Evolutionary conservation across 176 grass and related monocot species (phyloP).

Genomic region (Aechmea fasciata): DNA sequence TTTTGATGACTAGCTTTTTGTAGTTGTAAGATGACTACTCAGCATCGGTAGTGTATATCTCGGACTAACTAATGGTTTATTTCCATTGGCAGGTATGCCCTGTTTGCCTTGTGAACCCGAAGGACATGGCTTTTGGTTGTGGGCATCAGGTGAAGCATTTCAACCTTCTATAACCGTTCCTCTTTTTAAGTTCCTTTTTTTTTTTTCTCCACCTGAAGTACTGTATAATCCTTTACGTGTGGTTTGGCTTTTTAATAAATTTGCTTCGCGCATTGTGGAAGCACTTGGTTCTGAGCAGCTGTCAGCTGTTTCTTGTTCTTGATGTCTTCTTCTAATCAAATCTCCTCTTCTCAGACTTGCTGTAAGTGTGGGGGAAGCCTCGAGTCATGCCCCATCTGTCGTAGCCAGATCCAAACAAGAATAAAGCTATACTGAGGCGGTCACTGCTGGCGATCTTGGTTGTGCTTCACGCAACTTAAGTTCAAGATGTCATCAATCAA

Average conservation of each 20-base stretch:
- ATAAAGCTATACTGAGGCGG: slow-evolving; percentile 31
- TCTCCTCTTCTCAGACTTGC: slow-evolving; percentile 26
- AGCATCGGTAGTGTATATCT: background rate
- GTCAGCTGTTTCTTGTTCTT: background rate
- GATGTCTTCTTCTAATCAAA: background rate
- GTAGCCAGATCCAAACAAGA: slow-evolving; percentile 24
- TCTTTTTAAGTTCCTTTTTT: background rate
- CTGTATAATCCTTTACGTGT: background rate
- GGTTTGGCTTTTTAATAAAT: too few species aligned
- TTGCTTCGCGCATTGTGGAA: too few species aligned
- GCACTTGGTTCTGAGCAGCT: background rate
- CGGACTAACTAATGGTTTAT: slow-evolving; percentile 7
- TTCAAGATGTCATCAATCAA: background rate
- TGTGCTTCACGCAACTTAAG: background rate
- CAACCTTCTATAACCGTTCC: background rate
- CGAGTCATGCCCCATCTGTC: slow-evolving; percentile 34
- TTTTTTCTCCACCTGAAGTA: background rate
- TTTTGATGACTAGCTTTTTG: background rate
- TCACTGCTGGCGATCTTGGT: background rate
- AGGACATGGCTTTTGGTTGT: slow-evolving; percentile 34
- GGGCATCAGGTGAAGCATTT: slow-evolving; percentile 30
- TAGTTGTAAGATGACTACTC: background rate
- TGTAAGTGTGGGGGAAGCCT: slow-evolving; percentile 23
- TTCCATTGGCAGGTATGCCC: slow-evolving; percentile 24
- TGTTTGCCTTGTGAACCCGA: slow-evolving; percentile 25